phyloP scores from a whole-genome alignment of 805 yeast genomes.

The Sugiyamaella americana region DNA sequence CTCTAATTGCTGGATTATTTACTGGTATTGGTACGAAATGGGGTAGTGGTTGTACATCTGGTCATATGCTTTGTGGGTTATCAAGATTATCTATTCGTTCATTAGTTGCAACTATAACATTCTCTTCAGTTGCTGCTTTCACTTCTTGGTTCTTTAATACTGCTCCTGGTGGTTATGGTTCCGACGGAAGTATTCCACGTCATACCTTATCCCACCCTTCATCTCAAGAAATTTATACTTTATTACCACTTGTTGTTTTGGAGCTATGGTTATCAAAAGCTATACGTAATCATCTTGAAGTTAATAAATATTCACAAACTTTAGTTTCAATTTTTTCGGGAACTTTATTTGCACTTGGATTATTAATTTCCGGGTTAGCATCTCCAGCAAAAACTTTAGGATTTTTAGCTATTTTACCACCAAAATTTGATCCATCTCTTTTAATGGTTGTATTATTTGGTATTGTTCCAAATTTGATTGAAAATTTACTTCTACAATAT shows the following conservation, averaged over 20 bases:
- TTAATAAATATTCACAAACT: slow-evolving; percentile 12
- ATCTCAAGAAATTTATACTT: background rate
- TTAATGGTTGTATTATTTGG: slow-evolving; percentile 39
- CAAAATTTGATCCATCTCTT: slow-evolving; percentile 44
- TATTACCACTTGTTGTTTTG: slow-evolving; percentile 7
- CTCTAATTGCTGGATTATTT: slow-evolving; percentile 35
- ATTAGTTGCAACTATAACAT: slow-evolving; percentile 39
- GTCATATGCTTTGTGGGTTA: slow-evolving; percentile 49
- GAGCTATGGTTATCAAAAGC: background rate
- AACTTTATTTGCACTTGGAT: slow-evolving; percentile 41
- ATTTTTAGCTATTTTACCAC: slow-evolving; percentile 34
- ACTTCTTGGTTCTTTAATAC: slow-evolving; percentile 15
- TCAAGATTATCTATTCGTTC: slow-evolving; percentile 42
- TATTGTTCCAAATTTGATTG: slow-evolving; percentile 40
- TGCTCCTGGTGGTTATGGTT: slow-evolving; percentile 12
- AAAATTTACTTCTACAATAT: slow-evolving; percentile 20
- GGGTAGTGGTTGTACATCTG: slow-evolving; percentile 51
- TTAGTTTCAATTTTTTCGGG: slow-evolving; percentile 29
- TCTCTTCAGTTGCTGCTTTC: slow-evolving; percentile 34
- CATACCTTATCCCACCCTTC: slow-evolving; percentile 16
- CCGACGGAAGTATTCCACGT: slow-evolving; percentile 12
- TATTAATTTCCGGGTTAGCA: slow-evolving; percentile 44
- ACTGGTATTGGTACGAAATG: slow-evolving; percentile 45
- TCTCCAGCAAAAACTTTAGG: slow-evolving; percentile 41
- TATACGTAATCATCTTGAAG: slow-evolving; percentile 1